phyloP scores from a whole-genome alignment of 164 flowering plant species.

The Vitis labrusca region DNA sequence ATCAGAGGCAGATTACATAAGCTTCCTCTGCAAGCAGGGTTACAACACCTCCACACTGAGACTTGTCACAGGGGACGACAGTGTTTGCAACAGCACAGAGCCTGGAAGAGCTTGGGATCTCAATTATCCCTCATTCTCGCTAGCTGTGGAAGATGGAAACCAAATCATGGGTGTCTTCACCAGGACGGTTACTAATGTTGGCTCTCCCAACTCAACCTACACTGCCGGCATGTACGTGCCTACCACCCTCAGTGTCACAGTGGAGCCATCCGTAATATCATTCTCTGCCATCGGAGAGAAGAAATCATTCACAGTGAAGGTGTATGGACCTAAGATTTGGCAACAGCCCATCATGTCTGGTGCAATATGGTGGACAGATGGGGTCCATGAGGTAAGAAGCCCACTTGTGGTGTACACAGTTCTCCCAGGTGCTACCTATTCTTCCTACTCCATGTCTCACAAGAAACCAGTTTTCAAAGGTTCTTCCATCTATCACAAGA shows the following conservation, averaged over 20 bases:
- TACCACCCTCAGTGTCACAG: not conserved
- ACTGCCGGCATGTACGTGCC: constrained; percentile 16
- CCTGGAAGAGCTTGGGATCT: constrained; percentile 44
- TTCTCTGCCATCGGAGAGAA: constrained; percentile 39
- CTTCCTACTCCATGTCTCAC: constrained; percentile 2
- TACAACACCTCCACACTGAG: constrained; percentile 28
- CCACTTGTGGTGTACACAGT: constrained; percentile 40
- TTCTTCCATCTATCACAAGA: constrained; percentile 12
- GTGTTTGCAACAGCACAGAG: constrained; percentile 24
- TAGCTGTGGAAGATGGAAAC: constrained; percentile 42
- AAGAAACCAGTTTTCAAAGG: constrained; percentile 10
- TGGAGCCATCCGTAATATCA: constrained; percentile 33
- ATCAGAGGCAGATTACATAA: constrained; percentile 33
- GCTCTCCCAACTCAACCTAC: constrained; percentile 46
- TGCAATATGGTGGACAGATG: constrained; percentile 40
- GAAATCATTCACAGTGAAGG: constrained; percentile 32
- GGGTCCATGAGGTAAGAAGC: constrained; percentile 34
- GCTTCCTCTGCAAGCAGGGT: constrained; percentile 51
- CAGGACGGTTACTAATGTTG: constrained; percentile 53
- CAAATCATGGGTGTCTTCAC: constrained; percentile 30
- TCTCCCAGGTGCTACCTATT: constrained; percentile 10
- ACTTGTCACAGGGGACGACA: constrained; percentile 34
- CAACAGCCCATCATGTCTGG: constrained; percentile 46
- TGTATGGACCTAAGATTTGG: constrained; percentile 28
- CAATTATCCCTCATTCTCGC: constrained; percentile 55